phyloP scores from a whole-genome alignment of 257 asterid genomes.

The Handroanthus guayacan region DNA sequence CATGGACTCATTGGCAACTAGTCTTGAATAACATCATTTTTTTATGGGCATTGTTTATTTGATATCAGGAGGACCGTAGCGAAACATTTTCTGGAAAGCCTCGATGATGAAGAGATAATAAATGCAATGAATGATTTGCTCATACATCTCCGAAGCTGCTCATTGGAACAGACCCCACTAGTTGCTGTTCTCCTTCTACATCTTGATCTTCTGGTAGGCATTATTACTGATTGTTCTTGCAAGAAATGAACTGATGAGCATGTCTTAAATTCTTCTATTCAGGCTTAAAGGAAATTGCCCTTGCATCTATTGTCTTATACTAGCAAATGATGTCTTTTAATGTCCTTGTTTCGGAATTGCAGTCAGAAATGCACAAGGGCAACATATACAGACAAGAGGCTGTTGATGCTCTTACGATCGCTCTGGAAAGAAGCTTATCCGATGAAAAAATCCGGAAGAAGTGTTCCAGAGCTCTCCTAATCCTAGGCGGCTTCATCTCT shows the following conservation, averaged over 20 bases:
- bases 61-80: conserved; percentile 66
- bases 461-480: conserved; percentile 74
- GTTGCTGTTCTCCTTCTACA: conserved; percentile 69
- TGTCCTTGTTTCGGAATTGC: conserved; percentile 41
- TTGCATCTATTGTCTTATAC: neutral
- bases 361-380: conserved; percentile 53
- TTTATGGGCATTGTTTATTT: conserved; percentile 1
- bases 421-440: conserved; percentile 61
- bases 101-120: conserved; percentile 50
- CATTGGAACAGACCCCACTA: conserved; percentile 55
- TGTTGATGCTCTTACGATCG: conserved; percentile 61
- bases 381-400: conserved; percentile 59
- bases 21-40: neutral
- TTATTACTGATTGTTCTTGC: neutral
- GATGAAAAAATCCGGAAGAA: conserved; percentile 51
- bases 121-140: conserved; percentile 55
- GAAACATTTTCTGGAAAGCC: conserved; percentile 51
- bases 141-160: conserved; percentile 54
- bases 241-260: too few relatives aligned
- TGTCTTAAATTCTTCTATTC: neutral
- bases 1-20: conserved; percentile 6
- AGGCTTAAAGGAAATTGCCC: neutral
- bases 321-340: neutral
- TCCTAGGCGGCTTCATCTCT: conserved; percentile 80
- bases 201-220: conserved; percentile 72